These are phyloP conservation scores for Xylariaceae sp. DNA, from an alignment of 2,329 filamentous ascomycete genomes.

Conservation along the genomic window DNA sequence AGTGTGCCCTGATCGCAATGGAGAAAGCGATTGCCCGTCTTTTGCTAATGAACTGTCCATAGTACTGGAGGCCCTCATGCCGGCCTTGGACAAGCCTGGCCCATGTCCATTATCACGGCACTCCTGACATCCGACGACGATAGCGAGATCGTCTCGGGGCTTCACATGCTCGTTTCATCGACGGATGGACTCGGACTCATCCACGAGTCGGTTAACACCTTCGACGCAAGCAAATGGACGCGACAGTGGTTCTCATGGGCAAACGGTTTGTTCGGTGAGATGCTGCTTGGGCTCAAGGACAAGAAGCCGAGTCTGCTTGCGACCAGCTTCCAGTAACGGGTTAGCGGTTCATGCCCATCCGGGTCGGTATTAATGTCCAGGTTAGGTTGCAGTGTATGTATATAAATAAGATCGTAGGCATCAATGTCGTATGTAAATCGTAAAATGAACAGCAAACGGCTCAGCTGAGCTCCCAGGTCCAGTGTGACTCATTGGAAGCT, in stretches of 20 bases:
- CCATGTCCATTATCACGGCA: slow-evolving; percentile 77
- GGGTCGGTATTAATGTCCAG: neutral
- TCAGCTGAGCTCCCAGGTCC: neutral
- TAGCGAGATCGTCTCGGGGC: slow-evolving; percentile 33
- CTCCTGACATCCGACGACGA: slow-evolving; percentile 57
- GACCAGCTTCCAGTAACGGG: slow-evolving; percentile 42
- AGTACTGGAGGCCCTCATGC: slow-evolving; percentile 48
- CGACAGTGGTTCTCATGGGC: slow-evolving; percentile 39
- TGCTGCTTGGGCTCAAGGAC: slow-evolving; percentile 49
- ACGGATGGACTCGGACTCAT: slow-evolving; percentile 36
- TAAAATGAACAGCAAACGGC: neutral
- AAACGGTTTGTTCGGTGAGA: slow-evolving; percentile 34
- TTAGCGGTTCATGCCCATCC: neutral
- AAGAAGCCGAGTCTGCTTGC: slow-evolving; percentile 63
- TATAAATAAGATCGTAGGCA: neutral
- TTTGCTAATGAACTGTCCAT: slow-evolving; percentile 5
- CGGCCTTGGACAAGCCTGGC: slow-evolving; percentile 71
- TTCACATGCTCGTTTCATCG: slow-evolving; percentile 31
- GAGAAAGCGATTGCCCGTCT: neutral
- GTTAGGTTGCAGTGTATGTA: neutral
- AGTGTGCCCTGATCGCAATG: slow-evolving; percentile 28
- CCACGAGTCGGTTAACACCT: slow-evolving; percentile 39
- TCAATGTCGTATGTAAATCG: neutral
- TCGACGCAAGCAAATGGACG: slow-evolving; percentile 35
- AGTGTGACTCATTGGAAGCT: neutral